Conservation (phyloP, 768 basidiomycete species). For the Rhodotorula toruloides region DNA sequence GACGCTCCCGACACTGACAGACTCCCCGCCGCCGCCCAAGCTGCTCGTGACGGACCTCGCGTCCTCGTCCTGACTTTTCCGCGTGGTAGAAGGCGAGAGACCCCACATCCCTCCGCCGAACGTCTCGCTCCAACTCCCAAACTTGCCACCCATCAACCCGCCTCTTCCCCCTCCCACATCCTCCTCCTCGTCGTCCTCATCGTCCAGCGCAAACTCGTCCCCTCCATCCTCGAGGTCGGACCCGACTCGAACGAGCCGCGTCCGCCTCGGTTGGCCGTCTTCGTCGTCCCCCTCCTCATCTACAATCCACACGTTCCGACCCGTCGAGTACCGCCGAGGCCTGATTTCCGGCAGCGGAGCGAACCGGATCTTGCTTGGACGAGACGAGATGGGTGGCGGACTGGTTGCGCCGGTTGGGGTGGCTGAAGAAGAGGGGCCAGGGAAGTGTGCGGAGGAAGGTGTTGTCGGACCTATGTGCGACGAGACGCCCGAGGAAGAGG, state of each 20-base stretch:
- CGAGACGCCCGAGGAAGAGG: not conserved
- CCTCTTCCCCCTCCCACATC: not conserved
- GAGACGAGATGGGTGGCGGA: not conserved
- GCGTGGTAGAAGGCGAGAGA: not conserved
- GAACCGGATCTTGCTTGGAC: constrained; percentile 27
- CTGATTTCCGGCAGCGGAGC: constrained; percentile 35
- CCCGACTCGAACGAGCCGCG: not conserved
- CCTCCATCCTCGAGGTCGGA: not conserved
- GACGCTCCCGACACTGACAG: not conserved
- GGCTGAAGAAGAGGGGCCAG: not conserved
- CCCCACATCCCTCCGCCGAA: constrained; percentile 10
- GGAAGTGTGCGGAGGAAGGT: not conserved
- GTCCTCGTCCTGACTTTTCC: constrained; percentile 15
- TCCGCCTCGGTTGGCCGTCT: not conserved
- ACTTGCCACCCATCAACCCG: constrained; percentile 1
- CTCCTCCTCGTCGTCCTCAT: not conserved
- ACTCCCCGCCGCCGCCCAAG: not conserved
- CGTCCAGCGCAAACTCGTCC: not conserved
- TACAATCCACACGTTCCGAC: constrained; percentile 35
- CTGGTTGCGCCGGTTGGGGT: not conserved
- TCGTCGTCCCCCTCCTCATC: not conserved
- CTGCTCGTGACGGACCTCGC: not conserved
- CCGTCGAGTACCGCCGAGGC: constrained; percentile 31
- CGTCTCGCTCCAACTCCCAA: constrained; percentile 22
- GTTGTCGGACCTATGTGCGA: not conserved